Conservation (phyloP, 2,329 filamentous ascomycete species). For the Penicillium sp. region DNA sequence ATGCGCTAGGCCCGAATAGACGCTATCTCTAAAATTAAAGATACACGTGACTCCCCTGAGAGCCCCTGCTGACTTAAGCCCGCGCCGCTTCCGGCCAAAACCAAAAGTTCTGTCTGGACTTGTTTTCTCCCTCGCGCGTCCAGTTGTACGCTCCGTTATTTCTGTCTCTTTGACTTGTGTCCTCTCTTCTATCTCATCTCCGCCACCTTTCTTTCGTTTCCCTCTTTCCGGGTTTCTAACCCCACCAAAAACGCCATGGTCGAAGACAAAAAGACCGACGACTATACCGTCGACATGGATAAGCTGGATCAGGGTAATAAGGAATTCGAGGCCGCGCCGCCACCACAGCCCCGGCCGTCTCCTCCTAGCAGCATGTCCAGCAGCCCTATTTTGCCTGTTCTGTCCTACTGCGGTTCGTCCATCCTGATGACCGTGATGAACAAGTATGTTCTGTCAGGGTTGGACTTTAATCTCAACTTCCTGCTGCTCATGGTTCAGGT, state of each 20-base stretch:
- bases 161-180: background rate
- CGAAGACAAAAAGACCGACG: slow-evolving; percentile 84
- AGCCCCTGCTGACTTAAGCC: slow-evolving; percentile 8
- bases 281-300: slow-evolving; percentile 70
- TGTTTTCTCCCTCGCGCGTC: slow-evolving; percentile 16
- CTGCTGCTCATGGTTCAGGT: slow-evolving; percentile 93
- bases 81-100: slow-evolving; percentile 13
- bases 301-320: slow-evolving; percentile 56
- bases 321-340: slow-evolving; percentile 43
- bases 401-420: slow-evolving; percentile 91
- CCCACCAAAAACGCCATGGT: slow-evolving; percentile 57
- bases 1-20: background rate
- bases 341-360: slow-evolving; percentile 37
- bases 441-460: slow-evolving; percentile 94
- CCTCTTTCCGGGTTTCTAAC: background rate
- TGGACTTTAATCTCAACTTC: slow-evolving; percentile 93
- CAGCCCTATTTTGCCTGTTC: slow-evolving; percentile 75
- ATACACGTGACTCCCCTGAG: slow-evolving; percentile 1
- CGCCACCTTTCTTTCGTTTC: background rate
- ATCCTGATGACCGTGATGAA: slow-evolving; percentile 99
- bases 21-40: background rate
- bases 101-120: slow-evolving; percentile 14
- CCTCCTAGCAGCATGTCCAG: slow-evolving; percentile 59
- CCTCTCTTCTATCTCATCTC: slow-evolving; percentile 3
- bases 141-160: slow-evolving; percentile 10